A percentile compares a stretch with the other conserved stretches of the same genome.
Evolutionary conservation across 139 green algal species (phyloP).

Genomic region (Gonium pectorale): DNA sequence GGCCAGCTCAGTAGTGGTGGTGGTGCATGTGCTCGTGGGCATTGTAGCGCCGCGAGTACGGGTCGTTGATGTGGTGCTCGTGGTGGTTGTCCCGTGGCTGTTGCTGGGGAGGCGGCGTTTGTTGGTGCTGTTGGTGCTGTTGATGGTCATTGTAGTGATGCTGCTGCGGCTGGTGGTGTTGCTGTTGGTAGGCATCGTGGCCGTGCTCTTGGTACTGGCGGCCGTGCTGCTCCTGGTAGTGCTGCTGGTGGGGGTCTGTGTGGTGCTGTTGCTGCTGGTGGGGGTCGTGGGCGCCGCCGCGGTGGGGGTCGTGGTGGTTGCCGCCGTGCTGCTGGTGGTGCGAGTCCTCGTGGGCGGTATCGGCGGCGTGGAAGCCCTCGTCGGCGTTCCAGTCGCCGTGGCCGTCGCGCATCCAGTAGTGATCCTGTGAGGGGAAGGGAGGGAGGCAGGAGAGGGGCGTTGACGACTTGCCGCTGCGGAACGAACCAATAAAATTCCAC

Average conservation of each 20-base stretch:
- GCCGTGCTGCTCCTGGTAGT: constrained; percentile 2
- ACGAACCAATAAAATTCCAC: no score
- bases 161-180: not conserved
- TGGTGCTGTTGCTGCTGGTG: constrained; percentile 3
- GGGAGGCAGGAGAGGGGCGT: no score
- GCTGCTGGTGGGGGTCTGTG: not conserved
- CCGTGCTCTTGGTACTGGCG: not conserved
- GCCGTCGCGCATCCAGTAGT: constrained; percentile 23
- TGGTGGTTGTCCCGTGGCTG: not conserved
- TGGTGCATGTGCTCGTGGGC: not conserved
- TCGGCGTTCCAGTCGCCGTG: constrained; percentile 43
- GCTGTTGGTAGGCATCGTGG: no score
- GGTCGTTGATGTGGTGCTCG: constrained; percentile 12
- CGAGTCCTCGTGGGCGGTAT: not conserved
- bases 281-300: not conserved
- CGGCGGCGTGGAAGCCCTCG: not conserved
- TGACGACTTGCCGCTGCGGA: no score
- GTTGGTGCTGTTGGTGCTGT: not conserved
- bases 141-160: not conserved
- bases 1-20: no score
- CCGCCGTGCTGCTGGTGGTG: not conserved
- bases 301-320: not conserved
- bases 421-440: constrained; percentile 16
- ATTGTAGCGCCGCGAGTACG: not conserved
- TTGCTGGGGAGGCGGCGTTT: not conserved